Evolutionary conservation across 305 asterid species (phyloP), one percentile per base, ranked within the genome.

Genomic region (Fraxinus sp.): DNA sequence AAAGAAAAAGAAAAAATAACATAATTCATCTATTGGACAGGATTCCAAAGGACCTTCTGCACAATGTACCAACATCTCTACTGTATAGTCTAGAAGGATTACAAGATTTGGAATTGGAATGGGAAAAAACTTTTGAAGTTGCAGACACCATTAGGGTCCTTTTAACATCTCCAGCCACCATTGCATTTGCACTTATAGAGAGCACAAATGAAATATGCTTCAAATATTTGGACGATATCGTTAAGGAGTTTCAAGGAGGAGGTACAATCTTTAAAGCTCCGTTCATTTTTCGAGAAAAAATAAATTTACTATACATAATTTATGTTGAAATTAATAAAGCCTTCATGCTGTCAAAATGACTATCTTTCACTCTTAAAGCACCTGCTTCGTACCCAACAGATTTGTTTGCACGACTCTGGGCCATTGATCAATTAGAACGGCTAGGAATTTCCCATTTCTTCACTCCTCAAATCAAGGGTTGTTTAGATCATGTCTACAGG

Each of bases 381-480:
- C 91, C 91, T 0, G 78, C 79, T 36, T 70, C 78, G 10, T 87
- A 82, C 46, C 94, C 94, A 0, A 86, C 87, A 7, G 93, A 91
- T 74, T 11, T 86, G n/a, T 87, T 78, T 22, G 88, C 80, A 7
- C 82, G 85, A 14, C 77, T 88, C 0, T 87, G 89, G 90, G 92
- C 90, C 0, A 81, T 89, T 7, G 91, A 89, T 71, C 82, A 89
- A 22, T 80, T 89, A 20, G 88, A 85, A 26, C 83, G 91, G 33
- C 90, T 91, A 4, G 93, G 94, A 59, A 85, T 91, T 66, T 91
- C 91, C 5, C 88, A 87, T 33, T 86, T 79, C 74, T 91, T 91
- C 39, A 72, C 78, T 7, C 4, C 82, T 1, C 90, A 91, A 76
- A 85, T 91, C 79, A 55, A 85, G 5, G 88, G 85, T 4, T 85